Percentiles rank a stretch among this genome's conserved stretches.
phyloP scores from a whole-genome alignment of 768 basidiomycete genomes.

The Calvatia gigantea region DNA sequence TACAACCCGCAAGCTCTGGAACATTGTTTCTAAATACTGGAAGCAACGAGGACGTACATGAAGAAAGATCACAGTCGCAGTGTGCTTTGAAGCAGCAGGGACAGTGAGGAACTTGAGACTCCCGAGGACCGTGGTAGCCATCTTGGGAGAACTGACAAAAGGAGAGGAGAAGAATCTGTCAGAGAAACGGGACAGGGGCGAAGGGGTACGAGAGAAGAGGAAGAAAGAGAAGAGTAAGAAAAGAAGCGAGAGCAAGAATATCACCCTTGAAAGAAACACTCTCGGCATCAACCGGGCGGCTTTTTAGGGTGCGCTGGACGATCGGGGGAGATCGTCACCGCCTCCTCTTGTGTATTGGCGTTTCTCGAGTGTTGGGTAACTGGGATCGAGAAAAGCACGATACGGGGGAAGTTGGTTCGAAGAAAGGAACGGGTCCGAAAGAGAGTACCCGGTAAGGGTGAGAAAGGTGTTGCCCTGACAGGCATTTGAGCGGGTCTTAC shows the following conservation, averaged over 20 bases:
- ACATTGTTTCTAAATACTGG: neutral
- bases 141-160: constrained; percentile 16
- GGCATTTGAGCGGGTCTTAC: no score
- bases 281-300: constrained; percentile 49
- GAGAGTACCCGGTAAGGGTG: no score
- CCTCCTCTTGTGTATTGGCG: no score
- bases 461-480: no score
- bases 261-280: constrained; percentile 36
- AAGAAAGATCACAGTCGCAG: constrained; percentile 85
- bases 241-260: constrained; percentile 22
- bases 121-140: constrained; percentile 29
- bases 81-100: constrained; percentile 59
- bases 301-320: no score
- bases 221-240: constrained; percentile 18
- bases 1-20: no score
- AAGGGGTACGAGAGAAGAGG: constrained; percentile 13
- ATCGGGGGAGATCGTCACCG: no score
- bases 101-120: constrained; percentile 41
- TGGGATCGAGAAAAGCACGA: no score
- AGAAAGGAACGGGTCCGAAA: no score
- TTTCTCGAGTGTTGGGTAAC: no score
- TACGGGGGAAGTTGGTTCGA: no score
- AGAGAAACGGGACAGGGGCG: no score
- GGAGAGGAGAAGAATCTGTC: constrained; percentile 4
- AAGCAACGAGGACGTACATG: constrained; percentile 53